Evolutionary conservation across 257 asterid genomes (phyloP).

Genomic region (Phtheirospermum japonicum): DNA sequence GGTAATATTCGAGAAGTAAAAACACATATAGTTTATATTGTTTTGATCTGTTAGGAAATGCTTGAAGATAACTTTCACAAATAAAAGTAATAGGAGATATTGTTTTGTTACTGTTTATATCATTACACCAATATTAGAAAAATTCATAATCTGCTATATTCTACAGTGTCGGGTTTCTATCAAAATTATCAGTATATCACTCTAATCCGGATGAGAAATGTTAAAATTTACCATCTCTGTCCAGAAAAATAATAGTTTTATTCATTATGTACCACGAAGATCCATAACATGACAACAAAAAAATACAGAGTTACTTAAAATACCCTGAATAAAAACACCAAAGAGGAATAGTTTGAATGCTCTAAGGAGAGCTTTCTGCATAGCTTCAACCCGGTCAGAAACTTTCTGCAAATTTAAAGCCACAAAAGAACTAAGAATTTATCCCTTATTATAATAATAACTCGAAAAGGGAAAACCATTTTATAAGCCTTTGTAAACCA

Average conservation of each 20-base stretch:
- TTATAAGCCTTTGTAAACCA: not conserved
- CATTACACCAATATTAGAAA: no score
- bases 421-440: conserved; percentile 19
- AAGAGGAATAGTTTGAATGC: conserved; percentile 64
- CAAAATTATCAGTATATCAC: no score
- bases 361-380: conserved; percentile 58
- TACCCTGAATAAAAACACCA: conserved; percentile 89
- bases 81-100: no score
- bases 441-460: not conserved
- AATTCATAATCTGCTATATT: no score
- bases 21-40: no score
- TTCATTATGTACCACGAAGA: conserved; percentile 2
- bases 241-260: not conserved
- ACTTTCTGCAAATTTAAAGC: conserved; percentile 47
- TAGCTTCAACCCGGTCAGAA: conserved; percentile 47
- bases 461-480: conserved; percentile 8
- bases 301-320: conserved; percentile 19
- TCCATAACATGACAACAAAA: conserved; percentile 13
- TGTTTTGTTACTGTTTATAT: no score
- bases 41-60: no score
- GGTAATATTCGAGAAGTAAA: no score
- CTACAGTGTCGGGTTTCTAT: not conserved
- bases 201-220: no score
- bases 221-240: conserved; percentile 4
- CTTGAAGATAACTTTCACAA: no score